Conservation (phyloP, 2,329 filamentous ascomycete species). For the Sporothrix variecibatus region DNA sequence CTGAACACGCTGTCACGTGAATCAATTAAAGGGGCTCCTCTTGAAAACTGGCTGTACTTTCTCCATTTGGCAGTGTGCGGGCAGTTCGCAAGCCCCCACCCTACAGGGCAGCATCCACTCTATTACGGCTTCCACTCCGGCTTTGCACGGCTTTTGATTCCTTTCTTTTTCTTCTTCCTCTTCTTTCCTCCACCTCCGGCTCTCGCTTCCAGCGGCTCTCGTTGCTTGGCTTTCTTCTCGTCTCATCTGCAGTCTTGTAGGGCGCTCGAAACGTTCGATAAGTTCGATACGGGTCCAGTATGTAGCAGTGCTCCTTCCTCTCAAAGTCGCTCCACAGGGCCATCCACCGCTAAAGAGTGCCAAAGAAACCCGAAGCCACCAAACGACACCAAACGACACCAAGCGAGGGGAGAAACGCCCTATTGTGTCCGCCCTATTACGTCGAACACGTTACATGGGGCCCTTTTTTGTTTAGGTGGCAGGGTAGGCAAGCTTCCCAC, state of each 20-base stretch:
- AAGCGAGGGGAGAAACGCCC: neutral
- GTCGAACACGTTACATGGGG: slow-evolving; percentile 22
- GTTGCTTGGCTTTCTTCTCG: neutral
- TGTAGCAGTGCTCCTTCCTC: neutral
- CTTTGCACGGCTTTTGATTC: neutral
- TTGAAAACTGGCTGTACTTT: neutral
- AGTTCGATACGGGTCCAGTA: neutral
- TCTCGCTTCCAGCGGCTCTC: slow-evolving; percentile 9
- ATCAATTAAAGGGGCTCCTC: neutral
- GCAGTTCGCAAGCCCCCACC: neutral
- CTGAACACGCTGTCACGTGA: slow-evolving; percentile 28
- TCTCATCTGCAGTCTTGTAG: neutral
- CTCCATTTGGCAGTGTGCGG: neutral
- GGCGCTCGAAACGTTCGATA: neutral
- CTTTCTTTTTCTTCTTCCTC: neutral
- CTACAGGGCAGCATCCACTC: neutral
- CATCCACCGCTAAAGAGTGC: neutral
- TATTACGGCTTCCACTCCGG: neutral
- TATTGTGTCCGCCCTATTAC: neutral
- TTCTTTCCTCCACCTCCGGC: neutral
- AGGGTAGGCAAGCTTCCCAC: neutral
- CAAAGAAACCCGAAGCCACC: neutral
- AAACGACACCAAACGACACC: neutral
- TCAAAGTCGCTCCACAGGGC: neutral
- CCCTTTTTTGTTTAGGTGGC: neutral